Percentiles rank a stretch among this genome's conserved stretches.
These are phyloP conservation scores for Catharanthus roseus DNA, from an alignment of 257 asterid genomes.

Conservation along the genomic window DNA sequence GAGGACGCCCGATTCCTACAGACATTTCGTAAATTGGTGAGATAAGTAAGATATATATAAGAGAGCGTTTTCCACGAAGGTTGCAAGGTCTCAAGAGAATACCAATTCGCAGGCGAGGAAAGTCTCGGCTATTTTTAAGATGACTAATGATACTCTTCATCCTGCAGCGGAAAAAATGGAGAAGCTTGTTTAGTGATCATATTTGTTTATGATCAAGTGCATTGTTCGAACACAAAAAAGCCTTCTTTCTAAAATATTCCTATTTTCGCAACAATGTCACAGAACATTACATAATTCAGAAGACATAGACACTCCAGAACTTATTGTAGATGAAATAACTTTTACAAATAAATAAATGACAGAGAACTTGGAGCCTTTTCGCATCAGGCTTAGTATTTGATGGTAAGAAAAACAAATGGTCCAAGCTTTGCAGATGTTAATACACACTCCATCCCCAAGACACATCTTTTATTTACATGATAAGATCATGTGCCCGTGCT, in stretches of 20 bases:
- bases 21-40: slow-evolving; percentile 2
- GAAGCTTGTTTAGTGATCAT: neutral
- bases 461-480: no score
- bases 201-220: no score
- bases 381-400: neutral
- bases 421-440: no score
- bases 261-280: neutral
- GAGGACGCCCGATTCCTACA: slow-evolving; percentile 91
- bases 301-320: no score
- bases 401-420: slow-evolving; percentile 10
- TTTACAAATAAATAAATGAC: neutral
- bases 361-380: neutral
- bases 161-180: slow-evolving; percentile 36
- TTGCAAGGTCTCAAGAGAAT: slow-evolving; percentile 12
- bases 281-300: neutral
- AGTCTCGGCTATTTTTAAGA: slow-evolving; percentile 74
- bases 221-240: neutral
- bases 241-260: neutral
- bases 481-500: no score
- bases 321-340: neutral
- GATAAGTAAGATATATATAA: neutral
- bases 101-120: slow-evolving; percentile 92
- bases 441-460: neutral
- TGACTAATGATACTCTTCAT: slow-evolving; percentile 83
- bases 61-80: neutral